These are phyloP conservation scores for Xylaria castorea DNA, from an alignment of 495 filamentous ascomycete genomes.

Conservation along the genomic window DNA sequence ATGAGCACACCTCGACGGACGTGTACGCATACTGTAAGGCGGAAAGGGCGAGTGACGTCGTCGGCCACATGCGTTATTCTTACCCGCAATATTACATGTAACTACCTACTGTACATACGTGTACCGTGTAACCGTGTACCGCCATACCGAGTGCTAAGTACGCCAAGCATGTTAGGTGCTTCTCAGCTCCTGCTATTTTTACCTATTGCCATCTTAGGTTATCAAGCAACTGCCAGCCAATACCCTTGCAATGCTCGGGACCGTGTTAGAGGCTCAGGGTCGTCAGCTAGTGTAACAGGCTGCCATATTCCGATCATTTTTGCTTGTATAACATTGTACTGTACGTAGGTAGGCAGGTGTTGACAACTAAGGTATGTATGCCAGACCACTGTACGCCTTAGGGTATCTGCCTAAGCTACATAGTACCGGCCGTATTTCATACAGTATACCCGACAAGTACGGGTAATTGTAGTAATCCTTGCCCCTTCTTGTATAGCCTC, in stretches of 20 bases:
- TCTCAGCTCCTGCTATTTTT: slow-evolving; percentile 17
- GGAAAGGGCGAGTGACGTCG: slow-evolving; percentile 17
- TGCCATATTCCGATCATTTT: not conserved
- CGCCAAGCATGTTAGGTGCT: not conserved
- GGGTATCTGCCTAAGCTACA: not conserved
- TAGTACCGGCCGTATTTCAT: not conserved
- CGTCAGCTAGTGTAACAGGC: not conserved
- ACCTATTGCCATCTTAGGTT: not conserved
- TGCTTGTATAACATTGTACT: not conserved
- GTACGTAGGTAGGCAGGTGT: too few species aligned
- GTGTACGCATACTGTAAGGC: slow-evolving; percentile 1
- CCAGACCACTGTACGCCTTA: not conserved
- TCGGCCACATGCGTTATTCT: not conserved
- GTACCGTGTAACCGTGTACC: slow-evolving; percentile 5
- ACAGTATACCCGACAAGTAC: not conserved
- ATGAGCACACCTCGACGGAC: not conserved
- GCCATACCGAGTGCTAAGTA: not conserved
- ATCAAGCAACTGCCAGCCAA: not conserved
- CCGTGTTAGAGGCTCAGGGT: not conserved
- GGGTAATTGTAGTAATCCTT: not conserved
- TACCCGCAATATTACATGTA: not conserved
- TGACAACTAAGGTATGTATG: too few species aligned
- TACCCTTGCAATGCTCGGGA: slow-evolving; percentile 3
- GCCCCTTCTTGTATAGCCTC: not conserved
- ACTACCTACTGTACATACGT: too few species aligned